Base-by-base conservation (phyloP, 2,329 filamentous ascomycete species). In the Paecilomyces formosus region DNA sequence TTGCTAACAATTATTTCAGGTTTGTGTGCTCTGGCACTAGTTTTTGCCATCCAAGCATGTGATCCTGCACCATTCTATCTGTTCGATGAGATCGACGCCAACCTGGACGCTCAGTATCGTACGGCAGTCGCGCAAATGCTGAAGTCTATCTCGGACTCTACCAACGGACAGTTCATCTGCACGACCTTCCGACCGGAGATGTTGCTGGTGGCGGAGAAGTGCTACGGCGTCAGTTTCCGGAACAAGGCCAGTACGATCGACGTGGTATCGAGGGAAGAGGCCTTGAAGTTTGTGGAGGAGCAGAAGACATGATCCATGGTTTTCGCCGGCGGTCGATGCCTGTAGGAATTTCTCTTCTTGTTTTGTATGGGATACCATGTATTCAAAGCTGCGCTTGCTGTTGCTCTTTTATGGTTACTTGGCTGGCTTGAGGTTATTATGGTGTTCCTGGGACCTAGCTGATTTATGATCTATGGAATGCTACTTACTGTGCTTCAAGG, bases 31-130 rank as follows among this genome's bases (percentile, higher is more conserved):
- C 85, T 99, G n/a, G 95, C 94, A 52, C 85, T 99, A 55, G 95
- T 99, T 65, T 99, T 99, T 72, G 94, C 94, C n/a, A 95, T 99
- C 65, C 94, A 99, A 76, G 90, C 92, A 66, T 96, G 93, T 60
- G 94, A 99, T 72, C 94, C 93, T 9, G 95, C 93, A 52, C 94
- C 94, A 1, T 97, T 99, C 82, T 97, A 99, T 73, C 92, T 99
- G 68, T 99, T 99, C 67, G 94, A 99, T 74, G 94, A 99, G 76
- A 96, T 99, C 63, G 94, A 99, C 71, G 94, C 94, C 74, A 99
- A 99, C 72, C 84, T 99, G 24, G 94, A 99, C 73, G 92, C 94
- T 0, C 94, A 99, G 76, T 99, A 99, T 79, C 89, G 94, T 61
- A 97, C 94, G 1, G 93, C 94, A 0, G 94, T 99, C 11, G 94